Base-by-base conservation (phyloP, 2,329 filamentous ascomycete genomes). In the Fusarium brachygibbosum region DNA sequence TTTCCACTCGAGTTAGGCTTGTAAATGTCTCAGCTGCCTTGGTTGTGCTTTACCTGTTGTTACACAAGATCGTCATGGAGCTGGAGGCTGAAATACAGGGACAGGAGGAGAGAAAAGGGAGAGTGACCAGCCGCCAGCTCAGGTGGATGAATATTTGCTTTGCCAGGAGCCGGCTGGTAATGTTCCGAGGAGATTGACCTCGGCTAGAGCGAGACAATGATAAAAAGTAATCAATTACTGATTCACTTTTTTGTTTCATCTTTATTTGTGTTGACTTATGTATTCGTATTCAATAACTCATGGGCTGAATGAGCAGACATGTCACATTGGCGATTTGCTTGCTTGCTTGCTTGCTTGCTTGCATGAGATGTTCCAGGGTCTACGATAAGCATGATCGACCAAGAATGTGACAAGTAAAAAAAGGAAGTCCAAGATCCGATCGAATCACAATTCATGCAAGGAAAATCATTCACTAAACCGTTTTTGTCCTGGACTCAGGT, bases 1-100 rank as follows among this genome's bases (percentile, higher is more conserved):
- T 66, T 65, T 65, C 61, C 61, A 16, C 4, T 16, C 14, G 19
- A 16, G 6, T 28, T 42, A 44, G 49, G 58, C 37, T 63, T 44
- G 32, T 14, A 3, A 17, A 17, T 65, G 46, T 66, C 62, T 60
- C 46, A 48, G 41, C n/a, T 38, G 19, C 23, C 16, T 29, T 48
- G 35, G 31, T n/a, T 17, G 34, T 46, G n/a, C 8, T 17, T n/a
- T 31, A 16, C 11, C 28, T 19, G 16, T 11, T 12, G 48, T 51
- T 11, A 5, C 48, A 40, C 48, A 19, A 5, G 34, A 25, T 50
- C 16, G 13, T 50, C 46, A 50, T 19, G 17, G 9, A 25, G 9
- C 13, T 51, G 48, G 17, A 12, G 29, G 34, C 32, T 40, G 32
- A 51, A 38, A 50, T 17, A 29, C 28, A 40, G 14, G 32, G 17